Evolutionary conservation across 345 rosid species (phyloP), one percentile per base, ranked within the genome.

Genomic region (Syzygium aqueum): DNA sequence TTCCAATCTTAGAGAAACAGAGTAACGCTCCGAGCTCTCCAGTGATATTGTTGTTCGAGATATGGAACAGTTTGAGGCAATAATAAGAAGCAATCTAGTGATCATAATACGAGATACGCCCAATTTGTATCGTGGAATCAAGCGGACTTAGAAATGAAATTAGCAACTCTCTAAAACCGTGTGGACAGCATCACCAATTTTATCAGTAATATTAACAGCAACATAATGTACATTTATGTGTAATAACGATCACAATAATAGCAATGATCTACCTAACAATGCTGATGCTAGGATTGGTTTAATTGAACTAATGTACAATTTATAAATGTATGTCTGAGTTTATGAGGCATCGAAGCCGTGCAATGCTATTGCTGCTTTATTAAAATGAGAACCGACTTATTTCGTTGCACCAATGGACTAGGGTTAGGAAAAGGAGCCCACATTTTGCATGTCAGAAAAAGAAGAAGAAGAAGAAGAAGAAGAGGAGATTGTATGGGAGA

Each of bases 401-500:
- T 43, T 43, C 46, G 46, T 43, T 43, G 46, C 46, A 1, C 46
- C 46, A 27, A 11, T 5, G 67, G 49, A 57, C 51, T 15, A 56
- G 51, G 49, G 86, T 46, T 22, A 40, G 30, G 77, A 1, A 56
- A 56, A 40, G 28, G 33, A 33, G 53, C 23, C 33, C 33, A 6
- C 73, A 3, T 61, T 61, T 1, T 61, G 73, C 73, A 61, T n/a
- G 33, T n/a, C 19, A 13, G 14, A n/a, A 13, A n/a, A n/a, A n/a
- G n/a, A n/a, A n/a, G n/a, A n/a, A n/a, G n/a, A 57, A 4, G 0
- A 57, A 4, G 11, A 5, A 25, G 4, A 2, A 0, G 27, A 0
- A 57, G 30, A 7, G 2, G 15, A 27, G 17, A 67, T 33, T 33
- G 17, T 4, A 33, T 8, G 11, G 46, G 46, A 33, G 37, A 33